These are phyloP conservation scores for Fusarium oligoseptatum DNA, from an alignment of 2,329 filamentous ascomycete genomes.

Conservation along the genomic window DNA sequence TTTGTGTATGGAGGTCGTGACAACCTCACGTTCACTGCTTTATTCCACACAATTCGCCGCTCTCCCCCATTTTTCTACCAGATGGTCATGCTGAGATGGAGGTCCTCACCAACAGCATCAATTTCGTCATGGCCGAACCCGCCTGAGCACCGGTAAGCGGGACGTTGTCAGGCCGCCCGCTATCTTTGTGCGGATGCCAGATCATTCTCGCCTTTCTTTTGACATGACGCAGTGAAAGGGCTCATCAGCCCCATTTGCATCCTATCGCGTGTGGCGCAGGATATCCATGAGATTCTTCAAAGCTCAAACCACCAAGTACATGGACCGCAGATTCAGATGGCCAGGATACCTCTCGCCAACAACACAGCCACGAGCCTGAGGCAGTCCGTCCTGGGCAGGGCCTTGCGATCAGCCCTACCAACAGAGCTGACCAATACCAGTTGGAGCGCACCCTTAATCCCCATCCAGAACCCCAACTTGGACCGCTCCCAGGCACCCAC, in stretches of 20 bases:
- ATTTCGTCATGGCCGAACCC: conserved; percentile 40
- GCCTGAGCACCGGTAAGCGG: conserved; percentile 22
- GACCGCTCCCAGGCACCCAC: conserved; percentile 18
- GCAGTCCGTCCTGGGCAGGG: neutral
- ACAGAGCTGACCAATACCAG: conserved; percentile 5
- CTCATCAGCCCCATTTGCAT: conserved; percentile 6
- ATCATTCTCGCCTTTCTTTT: conserved; percentile 22
- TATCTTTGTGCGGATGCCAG: neutral
- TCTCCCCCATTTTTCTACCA: conserved; percentile 12
- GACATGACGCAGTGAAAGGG: conserved; percentile 24
- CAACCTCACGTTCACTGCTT: conserved; percentile 35
- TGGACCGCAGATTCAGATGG: conserved; percentile 5
- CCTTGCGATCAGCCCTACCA: conserved; percentile 38
- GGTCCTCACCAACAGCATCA: conserved; percentile 19
- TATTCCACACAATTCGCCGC: conserved; percentile 23
- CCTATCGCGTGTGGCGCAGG: conserved; percentile 19
- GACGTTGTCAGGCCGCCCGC: conserved; percentile 1
- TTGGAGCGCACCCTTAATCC: neutral
- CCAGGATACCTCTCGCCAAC: conserved; percentile 20
- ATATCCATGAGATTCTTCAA: conserved; percentile 10
- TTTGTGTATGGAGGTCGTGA: conserved; percentile 30
- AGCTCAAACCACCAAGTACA: conserved; percentile 6
- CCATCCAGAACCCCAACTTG: conserved; percentile 2
- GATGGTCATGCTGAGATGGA: conserved; percentile 29
- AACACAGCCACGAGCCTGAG: conserved; percentile 31